Evolutionary conservation across 495 filamentous ascomycete species (phyloP), one percentile per base, ranked within the genome.

Genomic region (Penicillium bovifimosum): DNA sequence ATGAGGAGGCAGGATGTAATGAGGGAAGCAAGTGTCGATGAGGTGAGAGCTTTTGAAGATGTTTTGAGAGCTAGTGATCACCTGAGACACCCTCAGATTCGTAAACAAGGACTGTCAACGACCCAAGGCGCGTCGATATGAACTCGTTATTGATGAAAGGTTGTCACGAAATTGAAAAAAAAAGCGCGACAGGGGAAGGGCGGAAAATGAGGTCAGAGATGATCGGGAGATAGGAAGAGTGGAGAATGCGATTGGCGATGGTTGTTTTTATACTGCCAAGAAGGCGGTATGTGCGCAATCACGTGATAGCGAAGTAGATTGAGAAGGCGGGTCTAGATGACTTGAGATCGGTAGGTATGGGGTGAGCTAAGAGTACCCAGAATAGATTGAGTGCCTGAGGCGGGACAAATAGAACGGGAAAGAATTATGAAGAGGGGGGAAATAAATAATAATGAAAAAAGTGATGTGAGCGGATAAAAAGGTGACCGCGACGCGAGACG

Each of bases 191-290:
- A 40, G 48, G 47, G 35, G 38, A 27, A 54, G 13, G 47, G 49
- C 44, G 33, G 32, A 53, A 14, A 47, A 46, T 46, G 48, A 52
- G 47, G 32, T 38, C 16, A 59, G 47, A 39, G 47, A 50, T 38
- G 47, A 50, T 38, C 62, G 57, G 63, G 60, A 60, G 57, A 64
- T 55, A 61, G 52, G 55, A 58, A 66, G 58, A 64, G 70, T 76
- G 71, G 71, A 76, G 71, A 73, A 76, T 74, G 73, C 73, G 70
- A 76, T 64, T 66, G 58, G 59, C 58, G 58, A 55, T 50, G 43
- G 59, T 58, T 34, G 49, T 59, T 62, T 75, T 73, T 75, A 76
- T 76, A 70, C 56, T 61, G 73, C 73, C 72, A 75, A 74, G 73
- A 63, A 62, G 62, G 64, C 64, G 64, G 63, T 61, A 54, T 41